These are phyloP conservation scores for Neopestalotiopsis rosae DNA, from an alignment of 2,329 filamentous ascomycete genomes.

Conservation along the genomic window DNA sequence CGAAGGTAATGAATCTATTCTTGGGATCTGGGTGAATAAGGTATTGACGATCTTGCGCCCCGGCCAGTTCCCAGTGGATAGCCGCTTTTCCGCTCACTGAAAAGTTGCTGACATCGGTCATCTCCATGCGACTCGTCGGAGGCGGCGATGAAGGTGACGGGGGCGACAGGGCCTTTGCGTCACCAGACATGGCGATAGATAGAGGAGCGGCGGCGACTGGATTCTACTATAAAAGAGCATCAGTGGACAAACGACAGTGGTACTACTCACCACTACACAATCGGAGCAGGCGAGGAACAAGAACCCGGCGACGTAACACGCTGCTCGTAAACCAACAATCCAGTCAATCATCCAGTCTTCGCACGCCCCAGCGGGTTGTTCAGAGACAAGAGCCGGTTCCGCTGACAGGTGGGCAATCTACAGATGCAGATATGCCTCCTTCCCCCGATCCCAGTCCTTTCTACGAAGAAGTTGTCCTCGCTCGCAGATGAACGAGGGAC, in stretches of 20 bases:
- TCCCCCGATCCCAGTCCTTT: slow-evolving; percentile 21
- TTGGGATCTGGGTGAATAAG: slow-evolving; percentile 18
- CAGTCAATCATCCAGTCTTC: not conserved
- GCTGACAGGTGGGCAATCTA: slow-evolving; percentile 17
- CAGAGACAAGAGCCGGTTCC: slow-evolving; percentile 20
- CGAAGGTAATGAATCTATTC: slow-evolving; percentile 17
- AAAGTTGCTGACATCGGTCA: slow-evolving; percentile 8
- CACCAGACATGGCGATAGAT: not conserved
- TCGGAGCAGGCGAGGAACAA: too few relatives aligned
- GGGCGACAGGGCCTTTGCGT: not conserved
- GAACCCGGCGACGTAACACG: too few relatives aligned
- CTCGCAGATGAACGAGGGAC: not conserved
- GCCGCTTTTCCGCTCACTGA: slow-evolving; percentile 14
- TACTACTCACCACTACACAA: slow-evolving; percentile 2
- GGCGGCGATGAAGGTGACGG: not conserved
- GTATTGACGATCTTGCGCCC: slow-evolving; percentile 1
- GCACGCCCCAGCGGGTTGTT: slow-evolving; percentile 19
- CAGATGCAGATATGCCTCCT: slow-evolving; percentile 4
- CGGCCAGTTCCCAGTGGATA: slow-evolving; percentile 12
- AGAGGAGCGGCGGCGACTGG: not conserved
- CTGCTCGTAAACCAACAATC: not conserved
- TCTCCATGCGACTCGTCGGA: not conserved
- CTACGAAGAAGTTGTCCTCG: slow-evolving; percentile 13
- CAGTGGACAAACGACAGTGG: slow-evolving; percentile 4
- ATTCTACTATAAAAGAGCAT: not conserved